Conservation (phyloP, 495 filamentous ascomycete species). For the Neurospora tetrasperma region DNA sequence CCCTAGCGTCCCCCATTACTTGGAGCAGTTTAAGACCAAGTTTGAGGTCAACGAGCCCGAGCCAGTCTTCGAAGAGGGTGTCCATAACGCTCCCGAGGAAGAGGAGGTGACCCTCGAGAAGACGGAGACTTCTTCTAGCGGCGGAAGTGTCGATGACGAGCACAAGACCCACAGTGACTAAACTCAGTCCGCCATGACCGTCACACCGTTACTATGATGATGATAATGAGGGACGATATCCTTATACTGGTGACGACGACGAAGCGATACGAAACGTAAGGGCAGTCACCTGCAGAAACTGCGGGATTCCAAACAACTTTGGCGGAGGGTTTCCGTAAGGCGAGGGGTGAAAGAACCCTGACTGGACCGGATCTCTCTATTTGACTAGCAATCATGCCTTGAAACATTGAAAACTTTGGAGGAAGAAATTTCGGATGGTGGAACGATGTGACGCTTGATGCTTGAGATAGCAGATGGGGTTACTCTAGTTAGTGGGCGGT, state of each 20-base stretch:
- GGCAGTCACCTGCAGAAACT: conserved; percentile 11
- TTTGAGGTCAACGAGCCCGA: conserved; percentile 78
- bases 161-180: conserved; percentile 22
- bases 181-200: conserved; percentile 4
- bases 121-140: conserved; percentile 41
- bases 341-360: background rate
- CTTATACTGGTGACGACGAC: background rate
- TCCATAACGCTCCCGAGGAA: conserved; percentile 49
- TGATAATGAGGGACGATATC: background rate
- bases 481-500: background rate
- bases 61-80: conserved; percentile 78
- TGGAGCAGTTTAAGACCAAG: conserved; percentile 72
- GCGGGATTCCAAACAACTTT: conserved; percentile 19
- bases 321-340: conserved; percentile 12
- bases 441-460: background rate
- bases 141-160: conserved; percentile 27
- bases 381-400: conserved; percentile 12
- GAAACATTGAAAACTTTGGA: background rate
- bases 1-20: conserved; percentile 29
- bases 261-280: conserved; percentile 3
- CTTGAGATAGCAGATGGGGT: background rate
- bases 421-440: background rate
- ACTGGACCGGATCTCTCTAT: conserved; percentile 12
- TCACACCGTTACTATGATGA: background rate
- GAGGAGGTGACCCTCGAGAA: conserved; percentile 40